Evolutionary conservation across 106 monocot species (phyloP).

Genomic region (Hemerocallis citrina): DNA sequence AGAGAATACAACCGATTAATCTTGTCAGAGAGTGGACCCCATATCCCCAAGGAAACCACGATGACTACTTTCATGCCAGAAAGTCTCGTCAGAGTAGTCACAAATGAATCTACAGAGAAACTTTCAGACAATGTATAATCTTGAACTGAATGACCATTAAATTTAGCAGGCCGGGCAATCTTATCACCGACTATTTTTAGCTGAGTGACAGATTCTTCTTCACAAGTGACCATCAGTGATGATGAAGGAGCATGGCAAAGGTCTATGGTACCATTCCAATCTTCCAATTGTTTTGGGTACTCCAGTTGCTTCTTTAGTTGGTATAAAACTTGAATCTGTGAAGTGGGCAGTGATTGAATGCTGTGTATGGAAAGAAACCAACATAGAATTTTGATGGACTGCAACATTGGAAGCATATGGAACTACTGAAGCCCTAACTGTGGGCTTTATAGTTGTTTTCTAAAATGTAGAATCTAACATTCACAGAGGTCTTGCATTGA

Average conservation of each 20-base stretch:
- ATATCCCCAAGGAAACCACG: constrained; percentile 78
- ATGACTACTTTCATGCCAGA: constrained; percentile 64
- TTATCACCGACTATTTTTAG: constrained; percentile 73
- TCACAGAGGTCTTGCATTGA: too few relatives aligned
- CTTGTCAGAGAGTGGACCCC: constrained; percentile 89
- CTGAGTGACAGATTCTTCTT: constrained; percentile 43
- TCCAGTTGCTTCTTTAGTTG: constrained; percentile 83
- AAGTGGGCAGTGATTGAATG: constrained; percentile 38
- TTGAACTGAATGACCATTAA: constrained; percentile 37
- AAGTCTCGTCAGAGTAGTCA: constrained; percentile 74
- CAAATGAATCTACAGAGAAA: constrained; percentile 76
- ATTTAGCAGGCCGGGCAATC: constrained; percentile 33
- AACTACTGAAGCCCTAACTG: not conserved
- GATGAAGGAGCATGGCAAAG: constrained; percentile 38
- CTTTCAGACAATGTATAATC: constrained; percentile 40
- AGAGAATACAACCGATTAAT: constrained; percentile 68
- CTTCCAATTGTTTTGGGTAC: constrained; percentile 56
- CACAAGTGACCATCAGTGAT: constrained; percentile 39
- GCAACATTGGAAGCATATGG: not conserved
- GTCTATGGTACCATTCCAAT: constrained; percentile 46
- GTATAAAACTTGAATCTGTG: constrained; percentile 51
- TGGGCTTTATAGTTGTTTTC: too few relatives aligned
- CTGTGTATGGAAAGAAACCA: not conserved
- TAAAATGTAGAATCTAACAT: too few relatives aligned
- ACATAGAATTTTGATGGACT: not conserved